A percentile compares a stretch with the other conserved stretches of the same genome.
phyloP scores from a whole-genome alignment of 1,139 yeast genomes.

The Hansenula lynferdii region DNA sequence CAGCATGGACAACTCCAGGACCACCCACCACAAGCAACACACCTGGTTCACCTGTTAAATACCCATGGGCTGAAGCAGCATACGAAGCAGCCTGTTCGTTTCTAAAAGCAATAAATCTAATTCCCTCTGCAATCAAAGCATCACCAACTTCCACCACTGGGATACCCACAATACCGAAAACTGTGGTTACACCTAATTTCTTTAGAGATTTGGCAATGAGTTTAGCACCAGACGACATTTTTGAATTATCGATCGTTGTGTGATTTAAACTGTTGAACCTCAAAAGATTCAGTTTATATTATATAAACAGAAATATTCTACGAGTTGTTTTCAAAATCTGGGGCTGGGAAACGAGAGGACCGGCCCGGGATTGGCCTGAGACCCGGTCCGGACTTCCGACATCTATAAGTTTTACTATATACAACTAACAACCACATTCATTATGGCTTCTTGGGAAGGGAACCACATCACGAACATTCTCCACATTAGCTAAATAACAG shows the following conservation, averaged over 20 bases:
- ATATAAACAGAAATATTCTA: no score
- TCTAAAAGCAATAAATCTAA: slow-evolving; percentile 51
- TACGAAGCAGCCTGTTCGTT: slow-evolving; percentile 69
- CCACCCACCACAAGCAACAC: slow-evolving; percentile 66
- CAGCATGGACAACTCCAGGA: slow-evolving; percentile 61
- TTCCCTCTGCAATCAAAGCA: slow-evolving; percentile 44
- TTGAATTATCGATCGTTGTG: no score
- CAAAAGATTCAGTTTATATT: no score
- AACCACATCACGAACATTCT: slow-evolving; percentile 79
- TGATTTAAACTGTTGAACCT: no score
- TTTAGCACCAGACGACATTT: slow-evolving; percentile 16
- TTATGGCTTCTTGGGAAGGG: slow-evolving; percentile 69
- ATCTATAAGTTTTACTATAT: no score
- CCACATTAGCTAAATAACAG: slow-evolving; percentile 65
- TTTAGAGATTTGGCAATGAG: slow-evolving; percentile 39
- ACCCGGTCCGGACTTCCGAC: no score
- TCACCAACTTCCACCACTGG: slow-evolving; percentile 66
- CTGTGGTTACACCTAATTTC: slow-evolving; percentile 43
- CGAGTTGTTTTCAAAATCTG: no score
- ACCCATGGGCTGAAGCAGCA: slow-evolving; percentile 66
- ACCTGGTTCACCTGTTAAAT: slow-evolving; percentile 56
- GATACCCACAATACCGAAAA: slow-evolving; percentile 66
- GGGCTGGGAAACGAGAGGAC: background rate
- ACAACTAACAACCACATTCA: slow-evolving; percentile 44
- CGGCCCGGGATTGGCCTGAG: background rate